phyloP scores from a whole-genome alignment of 768 basidiomycete species.

The Calvatia gigantea region DNA sequence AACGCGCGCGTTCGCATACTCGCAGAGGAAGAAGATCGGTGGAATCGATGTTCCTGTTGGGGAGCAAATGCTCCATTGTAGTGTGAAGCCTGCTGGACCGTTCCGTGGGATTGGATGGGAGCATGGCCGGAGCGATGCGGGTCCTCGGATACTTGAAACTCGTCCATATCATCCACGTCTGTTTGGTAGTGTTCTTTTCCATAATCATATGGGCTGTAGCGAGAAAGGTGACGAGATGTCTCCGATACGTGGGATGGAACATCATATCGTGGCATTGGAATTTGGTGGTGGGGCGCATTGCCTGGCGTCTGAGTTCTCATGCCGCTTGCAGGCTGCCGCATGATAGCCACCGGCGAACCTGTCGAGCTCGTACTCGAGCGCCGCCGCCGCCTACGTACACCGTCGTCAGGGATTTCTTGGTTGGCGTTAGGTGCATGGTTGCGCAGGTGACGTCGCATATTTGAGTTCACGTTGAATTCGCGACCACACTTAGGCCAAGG shows the following conservation, averaged over 20 bases:
- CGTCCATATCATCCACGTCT: conserved; percentile 22
- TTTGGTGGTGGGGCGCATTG: conserved; percentile 2
- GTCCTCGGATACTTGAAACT: conserved; percentile 18
- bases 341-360: not conserved
- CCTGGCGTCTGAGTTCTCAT: not conserved
- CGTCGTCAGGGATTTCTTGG: conserved; percentile 25
- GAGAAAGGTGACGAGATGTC: not conserved
- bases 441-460: conserved; percentile 78
- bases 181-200: conserved; percentile 9
- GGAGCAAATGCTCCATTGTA: conserved; percentile 8
- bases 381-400: conserved; percentile 25
- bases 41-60: conserved; percentile 1
- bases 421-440: conserved; percentile 49
- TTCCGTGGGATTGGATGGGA: conserved; percentile 6
- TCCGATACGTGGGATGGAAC: conserved; percentile 2
- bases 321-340: conserved; percentile 2
- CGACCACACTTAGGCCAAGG: conserved; percentile 72
- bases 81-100: not conserved
- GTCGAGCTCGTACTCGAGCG: conserved; percentile 5
- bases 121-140: conserved; percentile 6
- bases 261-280: not conserved
- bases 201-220: conserved; percentile 10
- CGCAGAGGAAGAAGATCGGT: conserved; percentile 1
- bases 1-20: conserved; percentile 8
- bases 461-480: conserved; percentile 81